Base-by-base conservation (phyloP, 345 rosid genomes). In the Brassica incana region DNA sequence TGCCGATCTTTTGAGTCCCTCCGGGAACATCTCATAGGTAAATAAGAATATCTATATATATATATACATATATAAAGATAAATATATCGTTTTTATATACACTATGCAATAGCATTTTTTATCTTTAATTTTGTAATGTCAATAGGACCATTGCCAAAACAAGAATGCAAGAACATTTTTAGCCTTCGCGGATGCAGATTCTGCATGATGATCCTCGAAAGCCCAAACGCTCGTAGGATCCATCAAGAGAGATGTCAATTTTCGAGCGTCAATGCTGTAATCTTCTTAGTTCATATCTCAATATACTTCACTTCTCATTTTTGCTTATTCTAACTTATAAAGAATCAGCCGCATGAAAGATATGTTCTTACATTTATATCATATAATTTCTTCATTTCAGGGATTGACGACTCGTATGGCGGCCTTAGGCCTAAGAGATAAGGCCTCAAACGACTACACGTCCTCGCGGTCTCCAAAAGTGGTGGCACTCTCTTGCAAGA, bases 1-100 rank as follows among this genome's bases (percentile, higher is more conserved):
- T 92, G 97, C 89, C 82, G 94, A 75, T 95, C 95, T 45, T 92
- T 91, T 77, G 99, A 95, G 65, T 92, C 99, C 65, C 88, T 95
- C 11, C 84, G 99, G 36, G 99, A 95, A 74, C 99, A 95, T 82
- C 91, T 92, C 66, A 92, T 86, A 25, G 98, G 98, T 93, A 81
- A 10, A 30, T 20, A 67, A 25, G 2, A n/a, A 69, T n/a, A 2
- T 59, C 8, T 59, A n/a, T n/a, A n/a, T n/a, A n/a, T n/a, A n/a
- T n/a, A 20, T 20, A 50, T 50, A 38, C 2, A 61, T 65, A 65
- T 15, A 25, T 1, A 29, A 29, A 29, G 32, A 15, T 9, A 15
- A n/a, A 14, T 67, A 43, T 8, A 62, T 4, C 25, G 5, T 10
- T 72, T 64, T 25, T 38, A 40, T 66, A 73, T 40, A 52, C 4